Evolutionary conservation across 768 basidiomycete species (phyloP).

Genomic region (Lanmaoa rubissima): DNA sequence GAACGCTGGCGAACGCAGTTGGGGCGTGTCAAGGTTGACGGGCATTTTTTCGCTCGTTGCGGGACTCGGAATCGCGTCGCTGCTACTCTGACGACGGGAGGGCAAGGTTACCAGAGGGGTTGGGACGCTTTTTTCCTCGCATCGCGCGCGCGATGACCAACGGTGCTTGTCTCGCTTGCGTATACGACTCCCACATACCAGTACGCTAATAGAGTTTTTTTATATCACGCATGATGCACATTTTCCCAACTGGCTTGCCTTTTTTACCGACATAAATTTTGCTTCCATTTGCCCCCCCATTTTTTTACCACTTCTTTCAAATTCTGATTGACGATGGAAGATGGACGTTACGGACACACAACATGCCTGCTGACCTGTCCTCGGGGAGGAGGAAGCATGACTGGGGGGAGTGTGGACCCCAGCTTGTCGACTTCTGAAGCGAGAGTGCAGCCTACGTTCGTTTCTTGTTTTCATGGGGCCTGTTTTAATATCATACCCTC

Average conservation of each 20-base stretch:
- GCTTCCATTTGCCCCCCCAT: background rate
- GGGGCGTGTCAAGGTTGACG: constrained; percentile 13
- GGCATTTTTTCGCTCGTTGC: constrained; percentile 10
- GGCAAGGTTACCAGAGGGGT: background rate
- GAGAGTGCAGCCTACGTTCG: constrained; percentile 18
- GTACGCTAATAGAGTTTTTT: constrained; percentile 20
- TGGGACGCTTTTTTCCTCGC: background rate
- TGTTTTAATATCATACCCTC: constrained; percentile 17
- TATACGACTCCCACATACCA: constrained; percentile 17
- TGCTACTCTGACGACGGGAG: constrained; percentile 19
- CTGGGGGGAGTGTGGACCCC: background rate
- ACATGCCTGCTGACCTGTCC: constrained; percentile 17
- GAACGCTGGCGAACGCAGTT: constrained; percentile 28
- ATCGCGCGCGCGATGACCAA: background rate
- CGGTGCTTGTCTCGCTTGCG: constrained; percentile 1
- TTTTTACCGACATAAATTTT: constrained; percentile 1
- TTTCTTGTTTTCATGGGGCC: constrained; percentile 8
- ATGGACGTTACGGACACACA: constrained; percentile 26
- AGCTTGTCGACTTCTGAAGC: background rate
- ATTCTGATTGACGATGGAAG: constrained; percentile 22
- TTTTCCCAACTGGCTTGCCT: background rate
- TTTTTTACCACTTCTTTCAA: background rate
- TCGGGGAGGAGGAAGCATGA: constrained; percentile 3
- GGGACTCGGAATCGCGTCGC: constrained; percentile 24
- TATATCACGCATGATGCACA: constrained; percentile 9